Evolutionary conservation across 2,329 filamentous ascomycete species (phyloP).

Genomic region (Arthrobotrys megalospora): DNA sequence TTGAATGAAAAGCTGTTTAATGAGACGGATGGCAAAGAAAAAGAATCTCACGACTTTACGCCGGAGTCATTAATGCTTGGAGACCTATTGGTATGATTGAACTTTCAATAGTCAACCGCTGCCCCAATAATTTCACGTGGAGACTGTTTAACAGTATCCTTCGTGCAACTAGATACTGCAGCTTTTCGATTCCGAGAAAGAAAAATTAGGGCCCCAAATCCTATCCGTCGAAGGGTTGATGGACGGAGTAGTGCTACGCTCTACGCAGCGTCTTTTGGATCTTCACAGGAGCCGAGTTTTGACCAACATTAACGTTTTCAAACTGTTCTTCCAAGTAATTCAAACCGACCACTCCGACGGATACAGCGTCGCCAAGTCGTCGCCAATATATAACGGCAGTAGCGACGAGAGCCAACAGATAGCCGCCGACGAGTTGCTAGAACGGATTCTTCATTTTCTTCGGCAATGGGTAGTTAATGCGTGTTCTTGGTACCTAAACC

Average conservation of each 20-base stretch:
- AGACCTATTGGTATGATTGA: conserved; percentile 13
- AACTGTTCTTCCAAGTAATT: background rate
- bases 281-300: background rate
- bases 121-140: no score
- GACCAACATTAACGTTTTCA: background rate
- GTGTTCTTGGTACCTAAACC: background rate
- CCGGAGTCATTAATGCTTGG: conserved; percentile 14
- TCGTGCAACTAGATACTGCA: background rate
- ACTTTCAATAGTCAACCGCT: no score
- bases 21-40: background rate
- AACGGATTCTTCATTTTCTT: background rate
- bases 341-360: background rate
- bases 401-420: background rate
- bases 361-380: conserved; percentile 2
- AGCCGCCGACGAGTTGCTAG: background rate
- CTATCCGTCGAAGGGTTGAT: background rate
- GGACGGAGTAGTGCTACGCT: background rate
- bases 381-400: background rate
- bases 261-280: background rate
- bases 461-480: background rate
- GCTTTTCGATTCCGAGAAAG: background rate
- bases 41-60: background rate
- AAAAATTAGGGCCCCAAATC: background rate
- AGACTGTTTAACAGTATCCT: no score
- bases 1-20: background rate